Evolutionary conservation across 441 rosid genomes (phyloP).

Genomic region (Jatropha podagrica): DNA sequence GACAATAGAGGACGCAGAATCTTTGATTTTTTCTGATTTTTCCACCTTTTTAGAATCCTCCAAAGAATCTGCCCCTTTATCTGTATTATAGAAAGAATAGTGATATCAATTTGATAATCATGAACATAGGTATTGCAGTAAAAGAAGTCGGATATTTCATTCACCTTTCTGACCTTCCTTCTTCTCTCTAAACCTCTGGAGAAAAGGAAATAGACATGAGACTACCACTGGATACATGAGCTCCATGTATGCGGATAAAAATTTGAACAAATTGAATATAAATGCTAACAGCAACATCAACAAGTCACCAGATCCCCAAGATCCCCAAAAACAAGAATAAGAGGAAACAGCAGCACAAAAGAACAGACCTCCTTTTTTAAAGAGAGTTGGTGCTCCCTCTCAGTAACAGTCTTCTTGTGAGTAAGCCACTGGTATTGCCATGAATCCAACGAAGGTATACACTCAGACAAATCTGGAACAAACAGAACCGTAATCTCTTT

Average conservation of each 20-base stretch:
- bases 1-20: constrained; percentile 35
- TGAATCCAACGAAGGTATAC: constrained; percentile 77
- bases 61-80: constrained; percentile 36
- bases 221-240: constrained; percentile 17
- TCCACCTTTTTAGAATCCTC: constrained; percentile 41
- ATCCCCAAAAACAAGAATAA: background rate
- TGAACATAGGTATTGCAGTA: constrained; percentile 8
- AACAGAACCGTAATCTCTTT: constrained; percentile 88
- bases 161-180: constrained; percentile 64
- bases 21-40: constrained; percentile 41
- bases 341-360: background rate
- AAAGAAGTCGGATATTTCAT: constrained; percentile 18
- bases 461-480: constrained; percentile 92
- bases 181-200: constrained; percentile 54
- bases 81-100: constrained; percentile 32
- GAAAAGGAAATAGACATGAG: constrained; percentile 12
- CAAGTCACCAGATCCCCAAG: background rate
- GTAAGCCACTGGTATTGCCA: constrained; percentile 89
- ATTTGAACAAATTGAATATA: constrained; percentile 4
- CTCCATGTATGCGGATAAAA: background rate
- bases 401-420: constrained; percentile 68
- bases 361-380: constrained; percentile 54
- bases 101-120: constrained; percentile 12
- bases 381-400: constrained; percentile 60
- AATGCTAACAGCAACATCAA: background rate